These are phyloP conservation scores for Lentinus polychrous DNA, from an alignment of 1,284 basidiomycete species.

Conservation along the genomic window DNA sequence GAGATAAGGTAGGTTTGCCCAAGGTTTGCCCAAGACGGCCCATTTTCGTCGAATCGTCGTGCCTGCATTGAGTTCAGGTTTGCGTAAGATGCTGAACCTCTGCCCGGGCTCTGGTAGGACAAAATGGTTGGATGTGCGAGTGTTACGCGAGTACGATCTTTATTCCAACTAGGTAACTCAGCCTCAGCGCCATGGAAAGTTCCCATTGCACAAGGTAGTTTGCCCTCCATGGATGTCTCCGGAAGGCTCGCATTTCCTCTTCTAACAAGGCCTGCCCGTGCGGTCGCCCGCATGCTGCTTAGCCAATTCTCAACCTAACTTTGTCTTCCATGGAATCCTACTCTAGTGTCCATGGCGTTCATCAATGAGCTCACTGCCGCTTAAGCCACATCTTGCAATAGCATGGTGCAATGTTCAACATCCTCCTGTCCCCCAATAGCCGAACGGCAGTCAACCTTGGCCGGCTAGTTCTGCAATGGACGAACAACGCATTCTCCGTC, in stretches of 20 bases:
- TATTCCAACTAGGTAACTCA: slow-evolving; percentile 21
- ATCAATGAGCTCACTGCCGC: slow-evolving; percentile 1
- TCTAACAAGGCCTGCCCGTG: too few relatives aligned
- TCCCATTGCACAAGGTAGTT: neutral
- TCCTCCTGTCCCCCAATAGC: slow-evolving; percentile 4
- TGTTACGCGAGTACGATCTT: slow-evolving; percentile 6
- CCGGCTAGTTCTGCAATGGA: neutral
- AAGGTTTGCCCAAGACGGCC: neutral
- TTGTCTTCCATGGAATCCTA: slow-evolving; percentile 15
- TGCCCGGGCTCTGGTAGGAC: neutral
- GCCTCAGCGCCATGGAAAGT: slow-evolving; percentile 19
- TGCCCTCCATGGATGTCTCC: too few relatives aligned
- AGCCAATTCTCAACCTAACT: slow-evolving; percentile 15
- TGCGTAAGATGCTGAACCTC: neutral
- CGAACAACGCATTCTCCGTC: neutral
- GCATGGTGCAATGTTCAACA: too few relatives aligned
- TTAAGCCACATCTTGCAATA: neutral
- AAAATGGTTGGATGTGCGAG: neutral
- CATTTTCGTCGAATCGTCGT: slow-evolving; percentile 1
- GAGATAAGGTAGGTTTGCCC: slow-evolving; percentile 40
- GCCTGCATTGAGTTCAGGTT: slow-evolving; percentile 1
- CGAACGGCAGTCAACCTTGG: neutral
- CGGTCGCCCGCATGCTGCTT: slow-evolving; percentile 8
- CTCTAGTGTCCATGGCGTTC: slow-evolving; percentile 8
- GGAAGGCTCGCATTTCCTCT: too few relatives aligned